Evolutionary conservation across 2,329 filamentous ascomycete genomes (phyloP).

Genomic region (Fusarium bulbicola): DNA sequence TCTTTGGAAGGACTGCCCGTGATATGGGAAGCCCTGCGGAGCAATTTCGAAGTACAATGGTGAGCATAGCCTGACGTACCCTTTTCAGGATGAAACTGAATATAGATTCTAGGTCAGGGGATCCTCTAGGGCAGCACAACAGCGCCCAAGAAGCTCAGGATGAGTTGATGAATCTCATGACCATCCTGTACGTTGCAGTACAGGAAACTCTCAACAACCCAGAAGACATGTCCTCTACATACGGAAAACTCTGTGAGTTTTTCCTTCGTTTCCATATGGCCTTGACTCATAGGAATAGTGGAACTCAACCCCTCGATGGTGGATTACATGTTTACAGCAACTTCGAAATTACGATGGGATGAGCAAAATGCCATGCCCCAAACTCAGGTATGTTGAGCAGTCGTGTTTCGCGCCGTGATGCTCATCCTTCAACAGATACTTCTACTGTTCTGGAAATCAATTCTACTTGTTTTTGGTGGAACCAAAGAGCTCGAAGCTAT

Average conservation of each 20-base stretch:
- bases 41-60: constrained; percentile 63
- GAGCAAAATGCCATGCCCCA: constrained; percentile 69
- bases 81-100: constrained; percentile 40
- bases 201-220: constrained; percentile 65
- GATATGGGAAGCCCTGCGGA: constrained; percentile 61
- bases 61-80: constrained; percentile 43
- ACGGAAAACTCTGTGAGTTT: constrained; percentile 62
- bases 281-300: constrained; percentile 50
- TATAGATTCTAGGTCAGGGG: constrained; percentile 54
- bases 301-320: constrained; percentile 73
- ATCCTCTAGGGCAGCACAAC: constrained; percentile 50
- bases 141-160: constrained; percentile 64
- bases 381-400: constrained; percentile 61
- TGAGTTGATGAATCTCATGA: constrained; percentile 70
- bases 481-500: constrained; percentile 75
- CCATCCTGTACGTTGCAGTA: constrained; percentile 68
- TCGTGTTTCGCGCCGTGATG: neutral
- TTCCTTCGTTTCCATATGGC: neutral
- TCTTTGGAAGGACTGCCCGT: constrained; percentile 60
- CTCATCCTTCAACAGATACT: constrained; percentile 65
- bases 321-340: constrained; percentile 75
- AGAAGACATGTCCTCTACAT: constrained; percentile 57
- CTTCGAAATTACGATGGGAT: constrained; percentile 77
- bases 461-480: constrained; percentile 86
- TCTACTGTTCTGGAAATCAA: constrained; percentile 89